Base-by-base conservation (phyloP, 169 alveolate species). In the Pseudocohnilembus persalinus region DNA sequence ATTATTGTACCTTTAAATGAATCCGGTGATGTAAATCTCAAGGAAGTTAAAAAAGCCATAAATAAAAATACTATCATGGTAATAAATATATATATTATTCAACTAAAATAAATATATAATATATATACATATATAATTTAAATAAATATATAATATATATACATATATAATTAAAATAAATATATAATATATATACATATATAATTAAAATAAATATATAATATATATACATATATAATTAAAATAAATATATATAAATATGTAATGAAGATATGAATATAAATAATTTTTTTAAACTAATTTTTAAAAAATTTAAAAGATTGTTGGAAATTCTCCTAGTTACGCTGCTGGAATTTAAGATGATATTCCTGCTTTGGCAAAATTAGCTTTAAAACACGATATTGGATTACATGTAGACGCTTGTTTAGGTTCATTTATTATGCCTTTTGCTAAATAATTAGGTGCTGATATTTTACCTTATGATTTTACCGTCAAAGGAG, bases 401-500 rank as follows among this genome's bases (percentile, higher is more conserved):
- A 85, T 93, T 15, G 95, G 95, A 6, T 89, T 92, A 28, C 98
- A 96, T 81, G 94, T 94, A 27, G 98, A 96, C 83, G 89, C 92
- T 34, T 96, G 98, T 74, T 82, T 96, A 49, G 98, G 98, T 32
- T 94, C 97, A 31, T 96, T 92, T 83, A 80, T 95, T 11, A 90
- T 88, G 29, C 84, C 93, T 32, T 92, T 90, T 86, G 87, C 90
- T 63, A 91, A 93, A 80, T 93, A 88, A 25, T 91, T 89, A 31
- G 95, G 95, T 74, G 68, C 68, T 20, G 77, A 0, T 49, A 77
- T 32, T 76, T 83, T 26, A 91, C 82, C 78, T 68, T 95, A 90
- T 85, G 98, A 96, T 78, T 96, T 96, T 81, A 87, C 94, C 76
- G 85, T 93, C 1, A 90, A 83, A 25, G 98, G 98, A 25, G 98